Percentiles rank a stretch among this genome's conserved stretches.
phyloP scores from a whole-genome alignment of 1,139 yeast genomes.

The Pneumocystis jirovecii region DNA sequence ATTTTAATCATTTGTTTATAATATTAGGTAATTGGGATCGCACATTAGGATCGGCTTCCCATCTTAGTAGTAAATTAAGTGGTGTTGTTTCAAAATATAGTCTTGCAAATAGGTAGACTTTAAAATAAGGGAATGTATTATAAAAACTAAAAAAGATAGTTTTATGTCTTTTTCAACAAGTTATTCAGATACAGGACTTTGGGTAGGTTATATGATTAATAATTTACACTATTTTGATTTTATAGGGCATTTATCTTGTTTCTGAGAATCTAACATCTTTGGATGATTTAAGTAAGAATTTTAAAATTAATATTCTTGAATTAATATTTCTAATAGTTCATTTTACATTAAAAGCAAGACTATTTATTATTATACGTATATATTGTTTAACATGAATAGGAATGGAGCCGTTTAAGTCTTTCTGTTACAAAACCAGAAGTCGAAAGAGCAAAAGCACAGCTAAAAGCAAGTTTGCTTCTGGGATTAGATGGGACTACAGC shows the following conservation, averaged over 20 bases:
- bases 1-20: background rate
- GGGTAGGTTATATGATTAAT: constrained; percentile 27
- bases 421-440: constrained; percentile 82
- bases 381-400: constrained; percentile 27
- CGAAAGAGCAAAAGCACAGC: constrained; percentile 83
- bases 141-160: constrained; percentile 25
- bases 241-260: constrained; percentile 65
- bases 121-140: background rate
- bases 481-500: constrained; percentile 93
- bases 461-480: constrained; percentile 77
- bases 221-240: background rate
- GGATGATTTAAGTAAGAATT: constrained; percentile 54
- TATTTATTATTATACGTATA: background rate
- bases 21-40: constrained; percentile 82
- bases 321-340: background rate
- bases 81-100: constrained; percentile 59
- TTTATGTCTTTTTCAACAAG: constrained; percentile 95
- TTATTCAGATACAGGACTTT: constrained; percentile 90
- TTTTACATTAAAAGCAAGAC: background rate
- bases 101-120: constrained; percentile 42
- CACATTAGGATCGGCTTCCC: constrained; percentile 72
- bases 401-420: constrained; percentile 72
- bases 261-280: constrained; percentile 59
- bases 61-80: constrained; percentile 76
- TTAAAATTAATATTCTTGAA: constrained; percentile 25